These are phyloP conservation scores for Rhamnella rubrinervis DNA, from an alignment of 331 rosid genomes.

Conservation along the genomic window DNA sequence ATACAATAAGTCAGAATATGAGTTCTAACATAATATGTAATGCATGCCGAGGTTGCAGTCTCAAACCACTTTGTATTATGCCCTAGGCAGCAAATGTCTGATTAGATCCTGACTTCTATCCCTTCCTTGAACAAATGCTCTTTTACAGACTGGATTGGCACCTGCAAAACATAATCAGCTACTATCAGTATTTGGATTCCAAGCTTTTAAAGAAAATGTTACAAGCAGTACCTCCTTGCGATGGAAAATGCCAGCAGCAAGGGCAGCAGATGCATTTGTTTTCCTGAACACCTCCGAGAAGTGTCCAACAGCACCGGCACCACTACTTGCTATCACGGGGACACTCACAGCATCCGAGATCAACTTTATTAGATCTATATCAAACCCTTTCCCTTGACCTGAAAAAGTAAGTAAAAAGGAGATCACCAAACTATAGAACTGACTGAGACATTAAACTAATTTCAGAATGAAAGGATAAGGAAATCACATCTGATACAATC, in stretches of 20 bases:
- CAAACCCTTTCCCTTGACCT: slow-evolving; percentile 98
- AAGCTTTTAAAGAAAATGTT: neutral
- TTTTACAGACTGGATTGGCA: slow-evolving; percentile 62
- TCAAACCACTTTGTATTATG: no score
- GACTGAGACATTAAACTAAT: neutral
- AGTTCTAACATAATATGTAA: no score
- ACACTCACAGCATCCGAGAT: slow-evolving; percentile 78
- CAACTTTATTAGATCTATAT: slow-evolving; percentile 62
- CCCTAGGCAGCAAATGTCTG: neutral
- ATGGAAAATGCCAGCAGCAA: slow-evolving; percentile 96
- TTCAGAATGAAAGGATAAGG: neutral
- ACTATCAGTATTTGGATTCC: no score
- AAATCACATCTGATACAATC: neutral
- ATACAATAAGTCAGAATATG: no score
- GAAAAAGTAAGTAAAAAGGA: slow-evolving; percentile 19
- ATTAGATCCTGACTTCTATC: slow-evolving; percentile 68
- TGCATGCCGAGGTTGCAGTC: no score
- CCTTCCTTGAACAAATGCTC: slow-evolving; percentile 64
- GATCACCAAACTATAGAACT: neutral
- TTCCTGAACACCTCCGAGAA: slow-evolving; percentile 70
- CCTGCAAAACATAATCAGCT: slow-evolving; percentile 38
- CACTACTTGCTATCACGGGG: slow-evolving; percentile 95
- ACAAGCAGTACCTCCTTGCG: slow-evolving; percentile 68
- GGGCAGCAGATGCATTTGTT: slow-evolving; percentile 87
- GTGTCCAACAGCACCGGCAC: slow-evolving; percentile 77